Evolutionary conservation across 345 rosid species (phyloP), one percentile per base, ranked within the genome.

Genomic region (Moricandia moricandioides): DNA sequence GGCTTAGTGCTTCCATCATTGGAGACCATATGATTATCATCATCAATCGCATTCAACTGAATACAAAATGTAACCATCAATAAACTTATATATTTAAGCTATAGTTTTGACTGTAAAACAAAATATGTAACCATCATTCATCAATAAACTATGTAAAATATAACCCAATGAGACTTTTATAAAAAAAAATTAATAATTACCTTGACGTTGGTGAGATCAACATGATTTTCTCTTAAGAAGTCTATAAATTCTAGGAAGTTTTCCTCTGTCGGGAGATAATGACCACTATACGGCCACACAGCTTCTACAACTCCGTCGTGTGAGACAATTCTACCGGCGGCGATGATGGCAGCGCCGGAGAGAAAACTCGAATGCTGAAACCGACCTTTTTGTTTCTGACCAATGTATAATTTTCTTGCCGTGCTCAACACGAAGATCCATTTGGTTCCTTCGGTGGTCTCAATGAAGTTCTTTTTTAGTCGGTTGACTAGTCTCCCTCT

Each of bases 281-380:
- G 99, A 56, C 99, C 99, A 55, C 99, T 95, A 63, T 95, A 92
- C 0, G 98, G 97, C 99, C 98, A 95, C 34, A 92, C 82, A 26
- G 98, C 98, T 95, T 89, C 65, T 43, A 85, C 12, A 64, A 81
- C 76, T 17, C 96, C 96, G 1, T 62, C 51, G 17, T 24, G 88
- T 2, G 81, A 88, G 6, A 87, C 84, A 71, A 92, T 71, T 83
- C 91, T 82, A 12, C 97, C 91, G 1, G 93, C 92, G 3, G 93
- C 88, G 2, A 83, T 82, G 24, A 92, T 84, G 5, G 97, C 93
- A 1, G 84, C 97, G 0, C 97, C 96, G 5, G 93, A 86, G 10
- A 91, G 82, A 77, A 91, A 91, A 71, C 91, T 89, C 0, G 97
- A 92, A 63, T 92, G 96, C 37, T 92, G 96, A 73, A 92, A 92